Base-by-base conservation (phyloP, 208 protist species). In the Endotrypanum monterogeii region DNA sequence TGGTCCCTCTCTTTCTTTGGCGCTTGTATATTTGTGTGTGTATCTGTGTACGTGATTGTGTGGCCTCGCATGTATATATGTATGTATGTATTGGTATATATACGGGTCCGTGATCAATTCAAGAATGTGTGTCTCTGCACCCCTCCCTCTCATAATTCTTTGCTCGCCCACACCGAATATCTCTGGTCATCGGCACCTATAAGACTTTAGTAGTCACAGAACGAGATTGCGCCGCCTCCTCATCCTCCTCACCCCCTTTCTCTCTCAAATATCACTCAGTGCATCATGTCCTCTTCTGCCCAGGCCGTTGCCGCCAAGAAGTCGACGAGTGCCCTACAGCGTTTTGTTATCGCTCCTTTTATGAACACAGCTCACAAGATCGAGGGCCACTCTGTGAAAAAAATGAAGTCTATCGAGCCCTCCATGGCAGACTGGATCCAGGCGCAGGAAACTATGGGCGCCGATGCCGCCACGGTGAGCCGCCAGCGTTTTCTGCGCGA, bases 391-490 rank as follows among this genome's bases (percentile, higher is more conserved):
- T 92, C 92, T 0, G 85, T 77, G 16, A 67, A 8, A 25, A 93
- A 91, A 74, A 61, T 90, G 73, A 68, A 78, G 35, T 58, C 67
- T n/a, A 73, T 77, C 12, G 80, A 88, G 68, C 79, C 83, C 14
- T 48, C 46, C 18, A 79, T 91, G 52, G 76, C 83, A 25, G 82
- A 80, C 48, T 76, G 61, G 56, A 87, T 95, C 68, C 68, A 79
- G 62, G 56, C 83, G 66, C 78, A 88, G 78, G 80, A 90, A 48
- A 83, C 85, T 18, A 71, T 79, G 51, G 92, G 92, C 35, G 79
- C 86, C 1, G 92, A 94, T 76, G 90, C 87, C 30, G 92, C 92
- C 2, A 74, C 79, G n/a, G 73, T 76, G 52, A 88, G 82, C 82
- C 90, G 87, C 2, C 73, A 80, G 39, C 90, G 84, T 56, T 93